These are phyloP conservation scores for Chaetomium olivaceum DNA, from an alignment of 2,329 filamentous ascomycete species.

Conservation along the genomic window DNA sequence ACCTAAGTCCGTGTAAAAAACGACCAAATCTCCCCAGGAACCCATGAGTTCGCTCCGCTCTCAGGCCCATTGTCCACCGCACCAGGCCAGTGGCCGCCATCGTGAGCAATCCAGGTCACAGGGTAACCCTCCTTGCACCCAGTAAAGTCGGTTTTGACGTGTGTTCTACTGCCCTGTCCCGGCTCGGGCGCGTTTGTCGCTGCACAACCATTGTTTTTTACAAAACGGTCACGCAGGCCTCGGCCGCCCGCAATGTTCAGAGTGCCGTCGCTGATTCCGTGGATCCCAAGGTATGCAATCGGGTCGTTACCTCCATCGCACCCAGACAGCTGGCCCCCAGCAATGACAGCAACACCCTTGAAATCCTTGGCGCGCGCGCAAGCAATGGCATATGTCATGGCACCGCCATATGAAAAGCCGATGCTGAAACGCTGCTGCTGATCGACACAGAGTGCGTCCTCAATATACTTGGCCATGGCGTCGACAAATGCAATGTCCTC, in stretches of 20 bases:
- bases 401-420: conserved; percentile 48
- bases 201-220: conserved; percentile 23
- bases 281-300: conserved; percentile 27
- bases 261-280: conserved; percentile 15
- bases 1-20: background rate
- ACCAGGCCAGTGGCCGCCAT: conserved; percentile 23
- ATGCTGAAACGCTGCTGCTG: conserved; percentile 44
- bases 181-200: conserved; percentile 20
- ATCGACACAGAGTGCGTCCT: conserved; percentile 46
- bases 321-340: conserved; percentile 19
- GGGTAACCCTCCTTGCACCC: conserved; percentile 16
- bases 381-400: conserved; percentile 45
- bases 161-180: conserved; percentile 5
- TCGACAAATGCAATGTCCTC: conserved; percentile 46
- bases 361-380: conserved; percentile 43
- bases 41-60: conserved; percentile 4
- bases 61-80: background rate
- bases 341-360: conserved; percentile 39
- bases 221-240: background rate
- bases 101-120: conserved; percentile 30
- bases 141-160: conserved; percentile 27
- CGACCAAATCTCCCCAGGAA: conserved; percentile 3
- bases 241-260: background rate
- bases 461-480: conserved; percentile 40
- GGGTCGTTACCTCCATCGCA: conserved; percentile 23